Conservation (phyloP, 805 yeast genomes). For the Ogataea nonfermentans region DNA sequence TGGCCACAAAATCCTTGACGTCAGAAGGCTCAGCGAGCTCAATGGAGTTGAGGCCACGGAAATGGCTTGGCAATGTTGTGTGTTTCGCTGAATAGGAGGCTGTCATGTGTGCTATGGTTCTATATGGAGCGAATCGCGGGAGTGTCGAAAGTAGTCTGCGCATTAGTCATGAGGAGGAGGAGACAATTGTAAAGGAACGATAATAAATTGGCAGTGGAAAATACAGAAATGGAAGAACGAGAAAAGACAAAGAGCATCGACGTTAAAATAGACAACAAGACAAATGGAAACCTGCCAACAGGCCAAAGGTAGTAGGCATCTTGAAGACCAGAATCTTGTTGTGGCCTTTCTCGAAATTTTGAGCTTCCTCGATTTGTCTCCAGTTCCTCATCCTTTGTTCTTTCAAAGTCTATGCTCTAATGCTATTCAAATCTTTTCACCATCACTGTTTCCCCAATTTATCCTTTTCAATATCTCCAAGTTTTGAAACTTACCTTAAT, state of each 20-base stretch:
- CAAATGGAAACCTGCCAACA: too few relatives aligned
- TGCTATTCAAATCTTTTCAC: background rate
- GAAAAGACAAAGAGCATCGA: too few relatives aligned
- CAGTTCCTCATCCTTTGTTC: too few relatives aligned
- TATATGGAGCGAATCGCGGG: constrained; percentile 3
- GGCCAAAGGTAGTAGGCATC: too few relatives aligned
- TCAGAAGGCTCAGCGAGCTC: constrained; percentile 73
- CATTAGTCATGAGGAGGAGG: constrained; percentile 10
- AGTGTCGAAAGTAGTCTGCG: constrained; percentile 9
- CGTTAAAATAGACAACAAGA: too few relatives aligned
- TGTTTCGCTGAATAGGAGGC: constrained; percentile 23
- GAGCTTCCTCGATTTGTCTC: too few relatives aligned
- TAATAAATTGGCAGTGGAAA: too few relatives aligned
- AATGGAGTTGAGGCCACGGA: constrained; percentile 78
- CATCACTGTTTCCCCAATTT: too few relatives aligned
- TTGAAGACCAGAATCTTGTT: too few relatives aligned
- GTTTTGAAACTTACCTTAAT: constrained; percentile 12
- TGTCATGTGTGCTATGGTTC: constrained; percentile 19
- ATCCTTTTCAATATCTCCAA: too few relatives aligned
- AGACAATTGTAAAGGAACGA: constrained; percentile 1
- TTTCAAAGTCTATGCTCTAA: background rate
- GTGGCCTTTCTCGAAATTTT: too few relatives aligned
- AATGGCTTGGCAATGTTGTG: constrained; percentile 60
- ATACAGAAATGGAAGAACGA: too few relatives aligned
- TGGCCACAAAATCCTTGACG: constrained; percentile 79